These are phyloP conservation scores for Aspergillus diversus DNA, from an alignment of 495 filamentous ascomycete genomes.

Conservation along the genomic window DNA sequence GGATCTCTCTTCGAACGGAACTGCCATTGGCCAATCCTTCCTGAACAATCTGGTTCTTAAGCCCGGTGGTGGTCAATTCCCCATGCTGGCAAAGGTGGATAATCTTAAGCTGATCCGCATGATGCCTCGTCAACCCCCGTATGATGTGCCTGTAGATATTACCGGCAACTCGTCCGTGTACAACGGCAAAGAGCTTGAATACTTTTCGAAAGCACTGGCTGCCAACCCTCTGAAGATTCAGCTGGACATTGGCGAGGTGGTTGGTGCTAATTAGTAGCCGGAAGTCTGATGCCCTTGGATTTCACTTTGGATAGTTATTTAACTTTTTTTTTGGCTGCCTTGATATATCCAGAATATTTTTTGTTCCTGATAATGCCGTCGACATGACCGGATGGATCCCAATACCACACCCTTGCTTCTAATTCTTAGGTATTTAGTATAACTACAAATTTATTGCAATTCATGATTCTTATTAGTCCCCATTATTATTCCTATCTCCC, in stretches of 20 bases:
- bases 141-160: constrained; percentile 63
- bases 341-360: neutral
- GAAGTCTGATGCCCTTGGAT: neutral
- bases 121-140: constrained; percentile 53
- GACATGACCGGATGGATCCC: constrained; percentile 17
- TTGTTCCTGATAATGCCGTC: constrained; percentile 11
- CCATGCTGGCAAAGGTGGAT: constrained; percentile 58
- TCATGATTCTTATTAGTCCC: neutral
- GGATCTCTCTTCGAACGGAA: constrained; percentile 55
- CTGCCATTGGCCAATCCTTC: constrained; percentile 55
- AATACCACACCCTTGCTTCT: constrained; percentile 11
- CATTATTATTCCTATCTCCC: neutral
- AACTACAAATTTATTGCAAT: neutral
- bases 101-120: constrained; percentile 49
- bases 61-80: constrained; percentile 63
- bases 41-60: constrained; percentile 60
- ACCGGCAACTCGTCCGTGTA: constrained; percentile 60
- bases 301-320: constrained; percentile 4
- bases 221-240: constrained; percentile 40
- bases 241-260: constrained; percentile 46
- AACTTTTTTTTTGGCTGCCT: constrained; percentile 6
- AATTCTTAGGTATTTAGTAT: neutral
- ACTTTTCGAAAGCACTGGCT: constrained; percentile 59
- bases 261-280: constrained; percentile 20
- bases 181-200: constrained; percentile 61